A percentile compares a stretch with the other conserved stretches of the same genome.
Conservation (phyloP, 2,329 filamentous ascomycete genomes). For the Penicillium expansum region DNA sequence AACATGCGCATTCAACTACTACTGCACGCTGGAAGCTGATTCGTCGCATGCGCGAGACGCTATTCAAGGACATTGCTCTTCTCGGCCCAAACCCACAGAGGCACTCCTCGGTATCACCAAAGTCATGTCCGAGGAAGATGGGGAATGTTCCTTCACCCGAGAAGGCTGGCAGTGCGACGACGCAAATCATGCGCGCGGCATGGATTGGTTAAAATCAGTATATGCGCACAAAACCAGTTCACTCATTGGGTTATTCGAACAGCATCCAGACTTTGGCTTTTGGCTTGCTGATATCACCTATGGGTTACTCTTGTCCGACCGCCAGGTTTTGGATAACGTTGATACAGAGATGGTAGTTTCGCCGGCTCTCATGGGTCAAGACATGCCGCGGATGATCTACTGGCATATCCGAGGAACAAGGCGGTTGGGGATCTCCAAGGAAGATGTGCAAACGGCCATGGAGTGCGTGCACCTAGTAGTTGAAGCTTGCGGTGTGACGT, state of each 20-base stretch:
- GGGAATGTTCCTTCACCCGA: constrained; percentile 51
- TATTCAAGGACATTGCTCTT: constrained; percentile 55
- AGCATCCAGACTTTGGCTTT: constrained; percentile 55
- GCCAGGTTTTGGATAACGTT: constrained; percentile 33
- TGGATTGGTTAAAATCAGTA: constrained; percentile 53
- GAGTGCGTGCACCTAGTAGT: constrained; percentile 14
- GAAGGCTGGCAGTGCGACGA: constrained; percentile 57
- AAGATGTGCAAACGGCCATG: constrained; percentile 35
- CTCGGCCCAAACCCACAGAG: constrained; percentile 60
- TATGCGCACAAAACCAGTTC: constrained; percentile 48
- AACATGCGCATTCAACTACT: constrained; percentile 41
- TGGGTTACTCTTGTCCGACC: constrained; percentile 46
- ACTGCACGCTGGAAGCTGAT: constrained; percentile 12
- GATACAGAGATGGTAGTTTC: constrained; percentile 41
- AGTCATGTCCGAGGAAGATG: constrained; percentile 52
- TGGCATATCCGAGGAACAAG: constrained; percentile 43
- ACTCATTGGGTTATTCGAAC: constrained; percentile 20
- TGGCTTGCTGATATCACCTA: constrained; percentile 73
- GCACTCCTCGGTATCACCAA: constrained; percentile 52
- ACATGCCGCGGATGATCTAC: constrained; percentile 33
- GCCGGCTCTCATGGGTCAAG: constrained; percentile 40
- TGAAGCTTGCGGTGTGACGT: constrained; percentile 10
- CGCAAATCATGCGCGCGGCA: constrained; percentile 50
- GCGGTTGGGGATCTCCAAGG: constrained; percentile 32
- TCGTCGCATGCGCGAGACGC: constrained; percentile 47